Evolutionary conservation across 371 early-diverging fungal genomes (phyloP).

Genomic region (Mortierella sp.): DNA sequence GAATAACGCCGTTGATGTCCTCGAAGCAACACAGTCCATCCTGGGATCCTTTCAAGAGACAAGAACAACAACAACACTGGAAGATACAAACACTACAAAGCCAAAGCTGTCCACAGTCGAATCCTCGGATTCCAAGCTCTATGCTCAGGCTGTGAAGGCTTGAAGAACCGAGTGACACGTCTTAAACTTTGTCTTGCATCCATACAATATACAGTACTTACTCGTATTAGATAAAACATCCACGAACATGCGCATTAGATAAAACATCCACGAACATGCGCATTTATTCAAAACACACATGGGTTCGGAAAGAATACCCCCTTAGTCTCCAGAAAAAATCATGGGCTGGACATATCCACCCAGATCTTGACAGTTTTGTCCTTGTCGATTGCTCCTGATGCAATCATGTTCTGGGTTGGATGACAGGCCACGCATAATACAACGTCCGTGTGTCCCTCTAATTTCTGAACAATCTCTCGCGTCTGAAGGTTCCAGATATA

Average conservation of each 20-base stretch:
- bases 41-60: constrained; percentile 4
- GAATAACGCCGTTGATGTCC: constrained; percentile 21
- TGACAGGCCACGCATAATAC: constrained; percentile 96
- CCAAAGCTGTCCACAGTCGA: constrained; percentile 19
- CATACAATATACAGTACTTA: too few species aligned
- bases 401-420: constrained; percentile 94
- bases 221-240: too few species aligned
- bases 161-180: too few species aligned
- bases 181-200: too few species aligned
- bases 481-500: constrained; percentile 98
- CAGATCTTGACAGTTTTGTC: constrained; percentile 94
- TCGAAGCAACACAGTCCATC: constrained; percentile 17
- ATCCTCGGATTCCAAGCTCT: constrained; percentile 18
- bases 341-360: constrained; percentile 56
- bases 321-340: too few species aligned
- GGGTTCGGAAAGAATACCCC: too few species aligned
- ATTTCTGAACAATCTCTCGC: constrained; percentile 91
- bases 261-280: too few species aligned
- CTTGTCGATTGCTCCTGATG: constrained; percentile 91
- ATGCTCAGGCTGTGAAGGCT: constrained; percentile 29
- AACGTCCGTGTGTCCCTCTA: constrained; percentile 94
- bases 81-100: neutral
- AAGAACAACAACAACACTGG: neutral
- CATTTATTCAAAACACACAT: too few species aligned
- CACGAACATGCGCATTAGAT: too few species aligned